Percentiles rank a stretch among this genome's conserved stretches.
phyloP scores from a whole-genome alignment of 345 rosid genomes.

The Geranium rotundifolium region DNA sequence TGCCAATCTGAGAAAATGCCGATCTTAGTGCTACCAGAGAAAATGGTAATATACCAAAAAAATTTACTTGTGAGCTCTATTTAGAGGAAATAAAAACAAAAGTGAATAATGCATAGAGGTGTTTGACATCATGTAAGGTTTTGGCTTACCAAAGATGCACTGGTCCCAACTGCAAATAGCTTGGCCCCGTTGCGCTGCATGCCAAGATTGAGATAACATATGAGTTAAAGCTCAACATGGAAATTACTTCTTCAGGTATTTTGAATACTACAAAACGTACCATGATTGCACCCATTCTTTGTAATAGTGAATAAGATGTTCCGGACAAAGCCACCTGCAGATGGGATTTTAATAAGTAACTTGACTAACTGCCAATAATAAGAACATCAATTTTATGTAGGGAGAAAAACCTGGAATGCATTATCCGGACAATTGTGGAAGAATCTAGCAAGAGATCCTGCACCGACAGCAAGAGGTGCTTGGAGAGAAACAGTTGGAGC shows the following conservation, averaged over 20 bases:
- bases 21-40: neutral
- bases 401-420: slow-evolving; percentile 12
- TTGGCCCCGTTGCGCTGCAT: slow-evolving; percentile 51
- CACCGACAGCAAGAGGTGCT: slow-evolving; percentile 52
- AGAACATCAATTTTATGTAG: neutral
- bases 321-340: slow-evolving; percentile 45
- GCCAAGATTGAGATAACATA: neutral
- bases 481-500: slow-evolving; percentile 95
- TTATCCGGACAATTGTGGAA: slow-evolving; percentile 89
- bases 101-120: neutral
- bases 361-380: neutral
- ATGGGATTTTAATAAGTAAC: slow-evolving; percentile 1
- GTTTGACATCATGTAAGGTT: neutral
- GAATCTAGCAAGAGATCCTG: slow-evolving; percentile 75
- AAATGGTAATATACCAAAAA: too few relatives aligned
- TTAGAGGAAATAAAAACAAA: neutral
- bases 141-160: slow-evolving; percentile 43
- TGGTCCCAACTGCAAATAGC: slow-evolving; percentile 45
- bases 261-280: slow-evolving; percentile 12
- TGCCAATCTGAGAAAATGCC: slow-evolving; percentile 33
- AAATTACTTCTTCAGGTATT: neutral
- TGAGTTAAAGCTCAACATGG: neutral
- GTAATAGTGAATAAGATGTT: slow-evolving; percentile 38
- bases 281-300: slow-evolving; percentile 42
- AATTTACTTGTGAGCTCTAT: neutral